Base-by-base conservation (phyloP, 2,329 filamentous ascomycete genomes). In the Xylariales sp. region DNA sequence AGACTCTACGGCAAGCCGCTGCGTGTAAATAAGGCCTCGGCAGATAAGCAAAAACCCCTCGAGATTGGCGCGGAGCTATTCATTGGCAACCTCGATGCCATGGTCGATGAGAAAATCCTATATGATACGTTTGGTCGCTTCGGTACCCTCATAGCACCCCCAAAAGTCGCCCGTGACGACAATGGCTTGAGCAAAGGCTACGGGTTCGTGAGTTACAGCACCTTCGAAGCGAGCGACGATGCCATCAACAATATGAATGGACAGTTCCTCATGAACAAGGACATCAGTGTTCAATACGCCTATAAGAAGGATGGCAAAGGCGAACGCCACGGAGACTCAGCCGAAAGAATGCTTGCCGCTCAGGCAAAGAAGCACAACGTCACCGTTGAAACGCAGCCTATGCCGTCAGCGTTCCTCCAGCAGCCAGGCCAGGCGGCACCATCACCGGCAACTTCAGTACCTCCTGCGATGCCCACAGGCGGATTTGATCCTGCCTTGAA, bases 251-350 rank as follows among this genome's bases (percentile, higher is more conserved):
- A 91, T 60, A 90, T 98, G 85, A 86, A 95, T 60, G 88, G 88
- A 36, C 90, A 97, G 67, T 97, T 93, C 63, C 79, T 98, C 43
- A 90, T 95, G 73, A 95, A 93, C 72, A 95, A 95, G 68, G 87
- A 95, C 62, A 85, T 97, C 52, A 87, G 85, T 3, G 93, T 98
- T 30, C 91, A 97, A 64, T 98, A 97, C 62, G 93, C 93, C 27
- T 97, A 95, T 76, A 98, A 98, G 74, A 97, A 97, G 66, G 93
- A 98, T 56, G 93, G 93, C 50, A 95, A 95, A 67, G 91, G 91
- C 52, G 91, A 97, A 67, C 76, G 93, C 41, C 93, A 98, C 59
- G 93, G 93, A 53, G 93, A 98, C 60, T 78, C 89, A 52, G 93
- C 93, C 20, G 93, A 98, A 66, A 76, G 93, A 55, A 85, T 88